Percentiles rank a stretch among this genome's conserved stretches.
Conservation (phyloP, 2,329 filamentous ascomycete species). For the Stagonosporopsis tanaceti region DNA sequence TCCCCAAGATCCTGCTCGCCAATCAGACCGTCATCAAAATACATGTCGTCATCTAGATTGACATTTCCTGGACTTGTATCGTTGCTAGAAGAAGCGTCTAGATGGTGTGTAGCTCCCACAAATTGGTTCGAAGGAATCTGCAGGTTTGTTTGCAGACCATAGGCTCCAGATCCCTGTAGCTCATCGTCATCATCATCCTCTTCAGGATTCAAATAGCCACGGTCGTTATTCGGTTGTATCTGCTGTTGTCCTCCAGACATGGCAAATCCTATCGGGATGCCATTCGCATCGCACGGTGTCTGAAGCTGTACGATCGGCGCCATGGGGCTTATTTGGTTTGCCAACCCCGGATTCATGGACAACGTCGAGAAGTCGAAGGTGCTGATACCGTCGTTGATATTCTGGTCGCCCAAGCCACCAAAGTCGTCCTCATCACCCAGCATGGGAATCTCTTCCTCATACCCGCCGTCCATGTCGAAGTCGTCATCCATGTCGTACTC, state of each 20-base stretch:
- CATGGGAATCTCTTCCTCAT: conserved; percentile 73
- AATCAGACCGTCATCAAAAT: conserved; percentile 72
- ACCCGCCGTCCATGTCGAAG: conserved; percentile 63
- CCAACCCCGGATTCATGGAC: conserved; percentile 30
- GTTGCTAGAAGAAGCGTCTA: conserved; percentile 11
- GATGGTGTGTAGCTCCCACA: conserved; percentile 1
- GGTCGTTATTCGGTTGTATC: conserved; percentile 10
- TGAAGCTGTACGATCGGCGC: conserved; percentile 34
- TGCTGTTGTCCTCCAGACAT: conserved; percentile 36
- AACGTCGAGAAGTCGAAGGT: conserved; percentile 47
- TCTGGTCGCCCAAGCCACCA: conserved; percentile 36
- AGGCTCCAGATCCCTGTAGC: conserved; percentile 20
- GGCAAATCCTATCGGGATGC: conserved; percentile 45
- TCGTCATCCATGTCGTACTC: conserved; percentile 53
- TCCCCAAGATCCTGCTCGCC: conserved; percentile 61
- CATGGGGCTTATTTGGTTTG: conserved; percentile 33
- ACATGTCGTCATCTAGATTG: conserved; percentile 64
- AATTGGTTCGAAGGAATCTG: neutral
- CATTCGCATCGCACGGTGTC: conserved; percentile 40
- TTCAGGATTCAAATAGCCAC: conserved; percentile 9
- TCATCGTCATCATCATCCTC: conserved; percentile 20
- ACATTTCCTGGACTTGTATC: conserved; percentile 17
- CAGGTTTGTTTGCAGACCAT: neutral
- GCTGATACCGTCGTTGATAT: conserved; percentile 30
- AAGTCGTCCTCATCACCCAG: conserved; percentile 48